A percentile compares a stretch with the other conserved stretches of the same genome.
Conservation (phyloP, 768 basidiomycete species). For the Dentipellis fragilis region DNA sequence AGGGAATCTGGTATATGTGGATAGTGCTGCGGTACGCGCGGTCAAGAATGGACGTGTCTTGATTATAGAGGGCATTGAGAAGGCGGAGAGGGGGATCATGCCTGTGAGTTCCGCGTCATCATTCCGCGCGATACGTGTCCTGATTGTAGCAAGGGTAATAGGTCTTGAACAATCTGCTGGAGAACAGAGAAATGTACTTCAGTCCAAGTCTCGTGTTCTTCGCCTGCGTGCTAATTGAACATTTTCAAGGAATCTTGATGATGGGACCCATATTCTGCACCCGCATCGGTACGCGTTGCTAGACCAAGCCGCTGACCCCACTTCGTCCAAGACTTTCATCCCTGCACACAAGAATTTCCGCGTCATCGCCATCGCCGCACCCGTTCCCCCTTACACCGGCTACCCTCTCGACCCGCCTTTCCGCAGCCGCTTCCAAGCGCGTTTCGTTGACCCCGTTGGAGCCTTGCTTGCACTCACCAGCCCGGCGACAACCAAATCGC, state of each 20-base stretch:
- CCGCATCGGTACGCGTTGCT: slow-evolving; percentile 48
- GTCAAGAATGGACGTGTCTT: slow-evolving; percentile 56
- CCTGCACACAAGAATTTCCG: slow-evolving; percentile 61
- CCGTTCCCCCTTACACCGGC: slow-evolving; percentile 59
- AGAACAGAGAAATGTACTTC: slow-evolving; percentile 58
- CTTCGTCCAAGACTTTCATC: slow-evolving; percentile 35
- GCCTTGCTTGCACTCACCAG: slow-evolving; percentile 33
- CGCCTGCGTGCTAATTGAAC: neutral
- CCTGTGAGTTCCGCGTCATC: slow-evolving; percentile 31
- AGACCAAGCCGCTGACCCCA: slow-evolving; percentile 17
- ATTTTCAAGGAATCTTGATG: slow-evolving; percentile 47
- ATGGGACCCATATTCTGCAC: slow-evolving; percentile 62
- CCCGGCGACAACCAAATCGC: neutral
- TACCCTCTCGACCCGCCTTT: slow-evolving; percentile 60
- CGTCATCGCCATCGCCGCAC: slow-evolving; percentile 60
- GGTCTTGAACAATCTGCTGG: slow-evolving; percentile 55
- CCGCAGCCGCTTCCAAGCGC: slow-evolving; percentile 58
- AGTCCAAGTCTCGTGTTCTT: neutral
- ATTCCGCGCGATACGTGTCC: neutral
- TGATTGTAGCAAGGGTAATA: neutral
- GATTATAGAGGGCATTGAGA: slow-evolving; percentile 62
- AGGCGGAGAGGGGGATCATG: slow-evolving; percentile 66
- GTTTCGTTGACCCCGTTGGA: slow-evolving; percentile 53
- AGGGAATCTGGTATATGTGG: slow-evolving; percentile 56
- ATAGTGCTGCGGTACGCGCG: slow-evolving; percentile 57